phyloP scores from a whole-genome alignment of 108 stramenopile genomes.

The Nitzschia inconspicua region DNA sequence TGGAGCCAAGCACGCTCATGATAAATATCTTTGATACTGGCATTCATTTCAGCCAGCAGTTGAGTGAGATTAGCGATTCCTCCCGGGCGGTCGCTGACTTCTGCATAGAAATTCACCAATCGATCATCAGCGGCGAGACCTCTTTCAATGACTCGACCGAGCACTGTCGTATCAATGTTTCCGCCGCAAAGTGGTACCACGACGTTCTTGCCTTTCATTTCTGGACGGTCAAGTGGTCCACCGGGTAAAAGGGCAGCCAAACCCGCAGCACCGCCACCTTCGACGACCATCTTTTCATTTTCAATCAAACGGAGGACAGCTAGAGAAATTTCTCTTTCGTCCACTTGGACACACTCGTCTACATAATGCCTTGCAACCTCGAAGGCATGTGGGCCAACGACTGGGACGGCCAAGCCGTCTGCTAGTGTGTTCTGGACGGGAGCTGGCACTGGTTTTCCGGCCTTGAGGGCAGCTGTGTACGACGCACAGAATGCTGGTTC shows the following conservation, averaged over 20 bases:
- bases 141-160: slow-evolving; percentile 91
- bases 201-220: slow-evolving; percentile 89
- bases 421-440: slow-evolving; percentile 83
- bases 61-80: slow-evolving; percentile 84
- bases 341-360: slow-evolving; percentile 78
- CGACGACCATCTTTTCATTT: slow-evolving; percentile 94
- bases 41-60: slow-evolving; percentile 63
- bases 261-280: slow-evolving; percentile 90
- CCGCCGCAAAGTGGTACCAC: slow-evolving; percentile 96
- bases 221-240: slow-evolving; percentile 74
- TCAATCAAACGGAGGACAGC: slow-evolving; percentile 93
- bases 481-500: slow-evolving; percentile 92
- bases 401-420: slow-evolving; percentile 94
- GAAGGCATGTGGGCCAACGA: slow-evolving; percentile 90
- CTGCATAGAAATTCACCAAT: slow-evolving; percentile 87
- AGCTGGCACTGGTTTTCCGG: slow-evolving; percentile 66
- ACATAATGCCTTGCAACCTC: slow-evolving; percentile 86
- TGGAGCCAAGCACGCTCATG: slow-evolving; percentile 98
- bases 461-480: slow-evolving; percentile 86
- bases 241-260: slow-evolving; percentile 91
- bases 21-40: slow-evolving; percentile 93
- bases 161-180: slow-evolving; percentile 94
- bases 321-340: slow-evolving; percentile 87
- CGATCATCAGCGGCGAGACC: slow-evolving; percentile 94
- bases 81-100: slow-evolving; percentile 92